Percentiles rank a stretch among this genome's conserved stretches.
These are phyloP conservation scores for Cercophora newfieldiana DNA, from an alignment of 495 filamentous ascomycete species.

Conservation along the genomic window DNA sequence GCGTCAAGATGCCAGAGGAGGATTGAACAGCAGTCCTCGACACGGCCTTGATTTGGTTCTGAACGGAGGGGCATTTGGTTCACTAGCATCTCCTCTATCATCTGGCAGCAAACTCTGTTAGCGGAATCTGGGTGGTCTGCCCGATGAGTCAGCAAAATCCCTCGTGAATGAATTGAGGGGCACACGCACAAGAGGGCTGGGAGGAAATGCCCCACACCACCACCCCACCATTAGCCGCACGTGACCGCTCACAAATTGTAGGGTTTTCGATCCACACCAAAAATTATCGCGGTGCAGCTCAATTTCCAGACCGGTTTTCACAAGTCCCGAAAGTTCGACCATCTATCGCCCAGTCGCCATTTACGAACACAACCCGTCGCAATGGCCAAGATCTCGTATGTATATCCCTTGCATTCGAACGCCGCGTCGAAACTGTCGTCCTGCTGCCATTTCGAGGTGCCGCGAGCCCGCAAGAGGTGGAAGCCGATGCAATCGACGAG, in stretches of 20 bases:
- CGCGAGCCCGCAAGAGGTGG: background rate
- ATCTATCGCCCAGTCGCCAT: constrained; percentile 36
- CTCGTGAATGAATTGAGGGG: no score
- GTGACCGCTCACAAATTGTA: constrained; percentile 35
- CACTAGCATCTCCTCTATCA: background rate
- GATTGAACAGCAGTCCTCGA: background rate
- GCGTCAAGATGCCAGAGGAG: constrained; percentile 15
- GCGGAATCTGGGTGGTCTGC: no score
- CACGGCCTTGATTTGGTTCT: background rate
- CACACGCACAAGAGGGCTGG: no score
- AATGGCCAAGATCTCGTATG: constrained; percentile 57
- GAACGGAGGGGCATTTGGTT: background rate
- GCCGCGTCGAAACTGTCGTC: background rate
- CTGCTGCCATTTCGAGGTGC: background rate
- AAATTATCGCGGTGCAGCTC: constrained; percentile 36
- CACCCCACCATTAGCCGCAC: constrained; percentile 23
- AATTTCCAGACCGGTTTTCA: constrained; percentile 33
- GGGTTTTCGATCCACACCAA: constrained; percentile 43
- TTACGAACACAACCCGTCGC: constrained; percentile 38
- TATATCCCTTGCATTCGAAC: constrained; percentile 14
- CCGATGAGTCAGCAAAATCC: no score
- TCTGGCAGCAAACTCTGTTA: background rate
- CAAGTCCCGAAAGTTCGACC: constrained; percentile 39
- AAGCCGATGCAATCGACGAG: background rate
- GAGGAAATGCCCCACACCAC: background rate